Evolutionary conservation across 805 yeast genomes (phyloP), one percentile per base, ranked within the genome.

Genomic region (Sungouiozyma ichnusensis): DNA sequence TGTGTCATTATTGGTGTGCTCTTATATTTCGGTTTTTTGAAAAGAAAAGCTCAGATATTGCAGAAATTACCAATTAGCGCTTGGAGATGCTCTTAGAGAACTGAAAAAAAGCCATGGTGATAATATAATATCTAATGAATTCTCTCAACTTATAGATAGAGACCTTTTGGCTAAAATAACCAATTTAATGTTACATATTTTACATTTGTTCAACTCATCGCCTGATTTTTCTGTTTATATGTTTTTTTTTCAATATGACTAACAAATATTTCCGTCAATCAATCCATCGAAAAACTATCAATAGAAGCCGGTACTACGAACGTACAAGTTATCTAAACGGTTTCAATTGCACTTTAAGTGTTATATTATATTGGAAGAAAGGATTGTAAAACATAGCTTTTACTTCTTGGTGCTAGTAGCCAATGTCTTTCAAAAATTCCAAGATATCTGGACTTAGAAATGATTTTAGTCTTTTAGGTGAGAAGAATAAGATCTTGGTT

Each of bases 21-120:
- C 1, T 63, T 87, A 17, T 85, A 81, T 60, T 69, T 76, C 42
- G 66, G 69, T 0, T 85, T 80, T 77, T 78, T 87, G 32, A 75
- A 73, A 47, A 67, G 65, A 38, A 81, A 83, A 41, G 78, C 82
- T 5, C 65, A 64, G 16, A 64, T 73, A 43, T 64, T 90, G 46
- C 96, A 92, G 63, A 65, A 73, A 34, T 64, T 88, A 43, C 94
- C 94, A 1, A 69, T 71, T 3, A 67, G 76, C 40, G 74, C 85
- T 11, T 88, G 97, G 97, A 75, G 94, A 42, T 49, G 55, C 17
- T 31, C 41, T 4, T 43, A 27, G 19, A 8, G 5, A 18, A 7
- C 13, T n/a, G 13, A 37, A n/a, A 13, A 27, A 7, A 24, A 20
- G 11, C 6, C 2, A n/a, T n/a, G n/a, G n/a, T n/a, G n/a, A n/a